Conservation (phyloP, 1,139 yeast genomes). For the Saccharomyces pastorianus region DNA sequence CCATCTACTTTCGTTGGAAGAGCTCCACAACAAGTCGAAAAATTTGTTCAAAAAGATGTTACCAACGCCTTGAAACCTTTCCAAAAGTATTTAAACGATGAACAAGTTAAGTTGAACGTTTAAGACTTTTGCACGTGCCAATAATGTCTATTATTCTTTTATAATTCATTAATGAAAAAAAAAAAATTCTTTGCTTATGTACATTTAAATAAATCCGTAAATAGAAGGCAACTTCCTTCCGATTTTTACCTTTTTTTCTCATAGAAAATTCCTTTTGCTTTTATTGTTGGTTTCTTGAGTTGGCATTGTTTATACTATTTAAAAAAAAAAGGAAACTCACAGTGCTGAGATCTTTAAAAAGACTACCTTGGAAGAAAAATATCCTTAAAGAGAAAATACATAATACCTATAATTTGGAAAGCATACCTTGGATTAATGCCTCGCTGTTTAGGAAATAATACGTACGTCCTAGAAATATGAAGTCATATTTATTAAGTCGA, state of each 20-base stretch:
- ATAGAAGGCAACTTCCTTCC: background rate
- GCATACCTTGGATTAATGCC: background rate
- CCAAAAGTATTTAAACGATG: conserved; percentile 50
- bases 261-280: background rate
- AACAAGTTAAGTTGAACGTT: conserved; percentile 56
- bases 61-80: conserved; percentile 72
- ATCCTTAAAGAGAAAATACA: background rate
- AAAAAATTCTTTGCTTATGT: background rate
- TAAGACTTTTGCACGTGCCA: conserved; percentile 18
- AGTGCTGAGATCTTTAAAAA: background rate
- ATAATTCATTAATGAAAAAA: background rate
- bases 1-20: conserved; percentile 96
- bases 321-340: background rate
- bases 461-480: background rate
- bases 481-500: conserved; percentile 11
- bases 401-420: background rate
- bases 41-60: conserved; percentile 79
- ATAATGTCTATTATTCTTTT: background rate
- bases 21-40: conserved; percentile 96
- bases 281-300: background rate
- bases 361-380: background rate
- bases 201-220: background rate
- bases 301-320: background rate
- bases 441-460: background rate
- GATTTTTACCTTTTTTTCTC: background rate